Evolutionary conservation across 2,329 filamentous ascomycete genomes (phyloP).

Genomic region (Colletotrichum cuscutae): DNA sequence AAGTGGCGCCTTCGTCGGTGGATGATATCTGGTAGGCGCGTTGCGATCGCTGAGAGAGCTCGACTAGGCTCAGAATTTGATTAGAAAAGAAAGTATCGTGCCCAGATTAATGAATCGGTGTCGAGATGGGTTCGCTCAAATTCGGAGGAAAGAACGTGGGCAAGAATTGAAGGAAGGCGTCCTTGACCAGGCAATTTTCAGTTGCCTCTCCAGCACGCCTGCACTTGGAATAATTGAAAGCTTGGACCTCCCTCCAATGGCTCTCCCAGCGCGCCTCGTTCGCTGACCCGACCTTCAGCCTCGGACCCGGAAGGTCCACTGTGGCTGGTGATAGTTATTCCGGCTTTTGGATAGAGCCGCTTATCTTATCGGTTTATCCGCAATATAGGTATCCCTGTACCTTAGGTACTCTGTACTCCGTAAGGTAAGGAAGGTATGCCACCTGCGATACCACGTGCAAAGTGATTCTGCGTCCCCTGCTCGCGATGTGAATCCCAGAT

Average conservation of each 20-base stretch:
- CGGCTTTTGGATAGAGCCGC: neutral
- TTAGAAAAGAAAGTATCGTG: neutral
- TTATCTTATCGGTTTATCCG: conserved; percentile 34
- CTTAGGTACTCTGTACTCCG: too few species aligned
- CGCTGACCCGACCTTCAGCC: conserved; percentile 24
- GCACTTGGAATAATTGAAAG: conserved; percentile 30
- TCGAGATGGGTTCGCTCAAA: conserved; percentile 2
- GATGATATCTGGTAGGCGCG: neutral
- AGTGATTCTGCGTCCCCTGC: conserved; percentile 7
- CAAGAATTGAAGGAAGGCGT: conserved; percentile 14
- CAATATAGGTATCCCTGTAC: neutral
- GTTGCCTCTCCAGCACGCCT: conserved; percentile 17
- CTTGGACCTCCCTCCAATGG: conserved; percentile 30
- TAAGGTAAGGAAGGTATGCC: neutral
- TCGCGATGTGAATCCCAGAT: conserved; percentile 1
- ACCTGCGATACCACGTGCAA: neutral
- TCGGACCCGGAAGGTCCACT: neutral
- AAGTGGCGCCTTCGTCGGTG: conserved; percentile 8
- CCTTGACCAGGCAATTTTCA: conserved; percentile 29
- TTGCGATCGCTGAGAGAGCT: neutral
- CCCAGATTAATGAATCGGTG: neutral
- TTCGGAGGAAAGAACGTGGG: neutral
- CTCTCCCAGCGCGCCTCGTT: conserved; percentile 17
- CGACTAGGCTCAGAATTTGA: neutral
- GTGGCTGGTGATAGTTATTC: neutral